A percentile compares a stretch with the other conserved stretches of the same genome.
These are phyloP conservation scores for Candida nanaspora DNA, from an alignment of 805 yeast species.

Conservation along the genomic window DNA sequence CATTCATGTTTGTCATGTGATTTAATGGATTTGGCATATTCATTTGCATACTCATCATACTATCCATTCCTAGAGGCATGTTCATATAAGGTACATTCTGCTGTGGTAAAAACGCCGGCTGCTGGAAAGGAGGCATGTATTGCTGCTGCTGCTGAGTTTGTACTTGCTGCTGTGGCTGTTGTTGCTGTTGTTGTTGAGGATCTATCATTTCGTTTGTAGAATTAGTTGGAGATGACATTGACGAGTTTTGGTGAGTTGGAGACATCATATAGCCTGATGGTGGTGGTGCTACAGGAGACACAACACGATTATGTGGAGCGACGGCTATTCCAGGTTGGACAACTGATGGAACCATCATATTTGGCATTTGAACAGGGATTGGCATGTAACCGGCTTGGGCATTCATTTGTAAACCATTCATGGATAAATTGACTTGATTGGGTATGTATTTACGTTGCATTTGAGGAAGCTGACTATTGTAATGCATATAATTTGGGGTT, in stretches of 20 bases:
- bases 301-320: background rate
- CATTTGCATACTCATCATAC: background rate
- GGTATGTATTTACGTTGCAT: slow-evolving; percentile 16
- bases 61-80: background rate
- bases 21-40: background rate
- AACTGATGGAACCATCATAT: background rate
- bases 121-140: background rate
- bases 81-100: background rate
- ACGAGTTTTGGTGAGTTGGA: slow-evolving; percentile 3
- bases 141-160: slow-evolving; percentile 11
- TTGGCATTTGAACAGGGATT: background rate
- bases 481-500: slow-evolving; percentile 12
- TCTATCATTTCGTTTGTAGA: background rate
- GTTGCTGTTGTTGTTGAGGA: slow-evolving; percentile 1
- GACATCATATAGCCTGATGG: slow-evolving; percentile 2
- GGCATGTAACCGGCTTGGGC: background rate
- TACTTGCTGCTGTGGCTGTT: slow-evolving; percentile 1
- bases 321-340: background rate
- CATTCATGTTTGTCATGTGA: background rate
- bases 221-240: background rate
- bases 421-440: slow-evolving; percentile 7
- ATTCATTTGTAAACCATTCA: background rate
- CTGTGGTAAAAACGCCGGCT: background rate
- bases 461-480: slow-evolving; percentile 8
- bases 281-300: background rate